These are phyloP conservation scores for Thymus quinquecostatus DNA, from an alignment of 257 asterid species.

Conservation along the genomic window DNA sequence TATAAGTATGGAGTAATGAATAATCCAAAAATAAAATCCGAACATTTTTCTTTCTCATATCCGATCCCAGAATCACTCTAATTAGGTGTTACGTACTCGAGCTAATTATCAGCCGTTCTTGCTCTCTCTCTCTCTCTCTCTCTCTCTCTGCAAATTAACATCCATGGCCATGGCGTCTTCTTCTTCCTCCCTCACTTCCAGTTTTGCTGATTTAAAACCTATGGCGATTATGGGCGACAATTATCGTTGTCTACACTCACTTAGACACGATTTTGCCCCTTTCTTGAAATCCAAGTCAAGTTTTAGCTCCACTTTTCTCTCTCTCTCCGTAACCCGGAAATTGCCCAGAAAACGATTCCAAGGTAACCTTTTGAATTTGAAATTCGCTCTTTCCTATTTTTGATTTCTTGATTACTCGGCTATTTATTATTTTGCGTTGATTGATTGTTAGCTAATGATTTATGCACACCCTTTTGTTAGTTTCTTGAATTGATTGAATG, in stretches of 20 bases:
- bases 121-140: no score
- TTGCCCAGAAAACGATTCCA: slow-evolving; percentile 40
- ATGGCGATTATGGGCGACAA: slow-evolving; percentile 36
- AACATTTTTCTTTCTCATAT: no score
- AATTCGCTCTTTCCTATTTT: not conserved
- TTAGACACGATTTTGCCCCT: slow-evolving; percentile 37
- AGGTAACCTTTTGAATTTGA: slow-evolving; percentile 42
- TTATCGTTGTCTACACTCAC: slow-evolving; percentile 28
- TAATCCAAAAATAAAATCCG: no score
- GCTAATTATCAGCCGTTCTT: slow-evolving; percentile 16
- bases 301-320: slow-evolving; percentile 39
- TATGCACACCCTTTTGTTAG: not conserved
- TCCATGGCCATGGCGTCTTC: slow-evolving; percentile 52
- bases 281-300: slow-evolving; percentile 44
- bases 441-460: not conserved
- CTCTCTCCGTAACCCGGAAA: slow-evolving; percentile 47
- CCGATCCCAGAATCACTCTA: no score
- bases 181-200: slow-evolving; percentile 31
- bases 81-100: not conserved
- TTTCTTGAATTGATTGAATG: slow-evolving; percentile 17
- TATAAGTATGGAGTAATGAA: no score
- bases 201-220: slow-evolving; percentile 33
- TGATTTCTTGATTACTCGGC: slow-evolving; percentile 3
- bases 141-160: slow-evolving; percentile 20
- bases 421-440: not conserved